Base-by-base conservation (phyloP, 441 rosid genomes). In the Populus hybrid region DNA sequence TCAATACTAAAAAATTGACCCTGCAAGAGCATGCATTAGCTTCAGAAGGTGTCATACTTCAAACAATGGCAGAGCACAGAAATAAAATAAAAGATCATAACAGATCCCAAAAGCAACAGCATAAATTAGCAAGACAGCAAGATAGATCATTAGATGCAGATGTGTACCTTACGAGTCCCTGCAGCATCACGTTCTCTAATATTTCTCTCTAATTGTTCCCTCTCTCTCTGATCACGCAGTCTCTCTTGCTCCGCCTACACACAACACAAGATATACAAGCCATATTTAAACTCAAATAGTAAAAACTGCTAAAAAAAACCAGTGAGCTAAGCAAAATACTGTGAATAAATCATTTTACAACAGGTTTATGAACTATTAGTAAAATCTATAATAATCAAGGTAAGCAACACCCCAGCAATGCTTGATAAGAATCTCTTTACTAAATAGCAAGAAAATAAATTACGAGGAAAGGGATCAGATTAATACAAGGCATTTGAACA, bases 241-340 rank as follows among this genome's bases (percentile, higher is more conserved):
- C 90, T 91, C 86, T 96, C 99, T 82, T 94, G 97, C 81, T 96
- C 99, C 3, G 98, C 92, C 98, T 94, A 84, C 82, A 81, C 69
- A 80, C 10, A 63, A 76, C 69, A 77, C 66, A 50, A 79, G 14
- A 79, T 35, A 76, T 31, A 63, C n/a, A 76, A 68, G 28, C 78
- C 59, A 80, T 45, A 64, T 71, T 75, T 68, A 40, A 72, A 53
- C 69, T 77, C 45, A 72, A 53, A 70, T 53, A 72, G 16, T 8
- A 9, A 53, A 26, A 67, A 69, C 29, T 72, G 59, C 69, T 20
- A 42, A 33, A 69, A 69, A 69, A 6, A 42, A 21, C 21, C 63
- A 42, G 21, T 53, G 61, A 76, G 9, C 67, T 9, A 18, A 53
- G n/a, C 61, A 53, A 53, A 45, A 42, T 59, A 50, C 56, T 59